Base-by-base conservation (phyloP, 176 grass and related monocot species). In the Typha latifolia region DNA sequence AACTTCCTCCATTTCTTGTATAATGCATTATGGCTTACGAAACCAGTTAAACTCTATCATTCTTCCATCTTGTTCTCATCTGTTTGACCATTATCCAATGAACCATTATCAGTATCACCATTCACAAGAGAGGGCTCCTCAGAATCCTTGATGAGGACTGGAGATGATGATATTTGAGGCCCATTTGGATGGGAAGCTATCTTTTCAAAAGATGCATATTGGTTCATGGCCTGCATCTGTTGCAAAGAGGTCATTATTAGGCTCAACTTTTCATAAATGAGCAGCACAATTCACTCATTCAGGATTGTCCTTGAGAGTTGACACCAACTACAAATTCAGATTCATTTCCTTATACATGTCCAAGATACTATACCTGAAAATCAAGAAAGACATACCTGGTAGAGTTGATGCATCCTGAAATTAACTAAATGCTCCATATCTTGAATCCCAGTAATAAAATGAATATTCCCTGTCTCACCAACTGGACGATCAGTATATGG, bases 331-430 rank as follows among this genome's bases (percentile, higher is more conserved):
- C 37, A 43, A 43, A 43, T 43, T 43, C 37, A 43, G 10, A 43
- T 10, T 43, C 37, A 43, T 43, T 9, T 43, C 37, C 5, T 8
- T 43, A 43, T 43, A 10, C 34, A 37, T 9, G 37, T 43, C 37
- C 5, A 43, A 43, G 8, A 43, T 43, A 10, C 3, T 55, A 16
- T 55, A 19, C 13, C 55, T 9, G 15, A 26, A 29, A 14, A 43
- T 10, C 19, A 37, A 62, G 15, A 13, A 62, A 13, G 6, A 26
- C 22, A 52, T 87, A 99, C 94, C 83, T 93, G 76, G 51, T 74
- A 77, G 53, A 99, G 89, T 68, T 99, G 80, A 66, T 99, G 81
- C 64, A 99, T 75, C 73, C 86, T 90, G 81, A 83, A 99, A 66
- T 84, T 90, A 61, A 90, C 94, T 56, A 99, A 64, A 29, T 84